These are phyloP conservation scores for Aspergillus brunneoviolaceus DNA, from an alignment of 2,329 filamentous ascomycete genomes.

Conservation along the genomic window DNA sequence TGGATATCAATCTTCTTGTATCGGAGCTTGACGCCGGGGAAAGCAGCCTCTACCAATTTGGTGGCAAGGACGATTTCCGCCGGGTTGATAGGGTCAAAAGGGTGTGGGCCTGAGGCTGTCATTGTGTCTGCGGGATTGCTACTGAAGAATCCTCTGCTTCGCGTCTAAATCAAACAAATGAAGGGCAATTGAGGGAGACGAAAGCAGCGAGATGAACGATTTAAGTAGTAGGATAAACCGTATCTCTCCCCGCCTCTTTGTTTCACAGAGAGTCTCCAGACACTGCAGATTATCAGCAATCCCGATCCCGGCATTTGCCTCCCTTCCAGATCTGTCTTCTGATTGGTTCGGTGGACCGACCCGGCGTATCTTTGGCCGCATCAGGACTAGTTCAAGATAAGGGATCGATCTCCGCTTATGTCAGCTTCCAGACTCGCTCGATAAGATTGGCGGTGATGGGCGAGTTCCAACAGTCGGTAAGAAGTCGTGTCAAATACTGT, in stretches of 20 bases:
- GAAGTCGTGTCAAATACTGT: neutral
- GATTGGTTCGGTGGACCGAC: constrained; percentile 10
- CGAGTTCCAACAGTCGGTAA: neutral
- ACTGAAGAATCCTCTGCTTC: too few species aligned
- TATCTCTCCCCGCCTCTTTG: too few species aligned
- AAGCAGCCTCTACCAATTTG: constrained; percentile 37
- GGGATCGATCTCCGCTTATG: neutral
- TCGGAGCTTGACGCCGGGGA: constrained; percentile 38
- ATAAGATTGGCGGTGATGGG: neutral
- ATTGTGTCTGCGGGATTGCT: neutral
- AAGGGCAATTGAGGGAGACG: neutral
- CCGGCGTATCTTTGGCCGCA: constrained; percentile 17
- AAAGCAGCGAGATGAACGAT: neutral
- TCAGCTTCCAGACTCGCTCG: neutral
- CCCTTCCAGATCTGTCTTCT: neutral
- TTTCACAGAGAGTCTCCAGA: too few species aligned
- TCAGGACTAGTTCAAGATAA: neutral
- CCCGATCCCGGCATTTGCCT: neutral
- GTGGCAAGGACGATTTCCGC: constrained; percentile 43
- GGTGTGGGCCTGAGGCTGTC: constrained; percentile 29
- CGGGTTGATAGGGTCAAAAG: constrained; percentile 43
- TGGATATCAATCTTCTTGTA: constrained; percentile 69
- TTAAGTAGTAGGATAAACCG: neutral
- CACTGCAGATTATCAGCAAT: neutral
- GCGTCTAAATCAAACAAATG: too few species aligned